These are phyloP conservation scores for Chaetomium sp. DNA, from an alignment of 2,329 filamentous ascomycete genomes.

Conservation along the genomic window DNA sequence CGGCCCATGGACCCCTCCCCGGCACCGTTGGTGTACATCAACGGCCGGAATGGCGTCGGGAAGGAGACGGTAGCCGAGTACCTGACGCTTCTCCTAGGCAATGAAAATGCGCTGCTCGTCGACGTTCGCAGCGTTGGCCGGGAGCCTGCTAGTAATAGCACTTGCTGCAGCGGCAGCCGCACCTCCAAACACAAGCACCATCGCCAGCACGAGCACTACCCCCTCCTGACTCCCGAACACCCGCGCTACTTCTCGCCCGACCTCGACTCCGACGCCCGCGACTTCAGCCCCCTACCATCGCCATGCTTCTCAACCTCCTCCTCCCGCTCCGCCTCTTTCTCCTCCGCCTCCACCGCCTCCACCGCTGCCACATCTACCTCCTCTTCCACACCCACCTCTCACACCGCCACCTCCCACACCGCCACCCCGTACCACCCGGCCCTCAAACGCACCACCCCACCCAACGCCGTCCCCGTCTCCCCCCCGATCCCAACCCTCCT, in stretches of 20 bases:
- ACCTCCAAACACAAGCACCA: background rate
- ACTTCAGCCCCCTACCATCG: background rate
- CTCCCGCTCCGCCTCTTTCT: constrained; percentile 20
- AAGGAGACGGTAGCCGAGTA: constrained; percentile 41
- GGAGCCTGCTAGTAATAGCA: background rate
- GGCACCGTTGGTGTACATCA: constrained; percentile 40
- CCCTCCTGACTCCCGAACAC: constrained; percentile 29
- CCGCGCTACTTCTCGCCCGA: constrained; percentile 29
- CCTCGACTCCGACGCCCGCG: constrained; percentile 1
- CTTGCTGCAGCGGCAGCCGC: background rate
- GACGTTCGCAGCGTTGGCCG: constrained; percentile 28
- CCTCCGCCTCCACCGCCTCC: constrained; percentile 26
- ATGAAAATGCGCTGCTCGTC: constrained; percentile 38
- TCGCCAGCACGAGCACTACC: constrained; percentile 16
- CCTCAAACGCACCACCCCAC: background rate
- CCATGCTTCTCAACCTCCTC: constrained; percentile 14
- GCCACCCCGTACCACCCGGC: too few relatives aligned
- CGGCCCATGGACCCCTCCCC: constrained; percentile 31
- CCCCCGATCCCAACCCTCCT: too few relatives aligned
- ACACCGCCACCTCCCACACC: background rate
- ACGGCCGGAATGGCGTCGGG: constrained; percentile 41
- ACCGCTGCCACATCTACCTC: background rate
- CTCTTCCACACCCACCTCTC: too few relatives aligned
- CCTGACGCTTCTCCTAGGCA: constrained; percentile 38
- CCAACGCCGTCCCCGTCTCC: too few relatives aligned